phyloP scores from a whole-genome alignment of 805 yeast genomes.

The Starmerella floris region DNA sequence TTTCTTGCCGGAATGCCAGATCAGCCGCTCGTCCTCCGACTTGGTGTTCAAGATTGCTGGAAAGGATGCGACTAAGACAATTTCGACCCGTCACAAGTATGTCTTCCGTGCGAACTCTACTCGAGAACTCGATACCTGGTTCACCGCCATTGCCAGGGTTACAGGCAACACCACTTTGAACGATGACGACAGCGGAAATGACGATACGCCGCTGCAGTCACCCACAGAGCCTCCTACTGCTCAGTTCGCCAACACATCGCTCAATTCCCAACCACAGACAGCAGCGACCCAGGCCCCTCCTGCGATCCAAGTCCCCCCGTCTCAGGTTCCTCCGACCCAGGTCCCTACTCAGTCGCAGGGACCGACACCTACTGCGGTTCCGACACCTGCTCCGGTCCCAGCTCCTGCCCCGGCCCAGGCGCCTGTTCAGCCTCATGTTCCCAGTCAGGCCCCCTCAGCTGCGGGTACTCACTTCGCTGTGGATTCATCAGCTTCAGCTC shows the following conservation, averaged over 20 bases:
- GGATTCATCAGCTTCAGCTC: no score
- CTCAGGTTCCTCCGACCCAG: not conserved
- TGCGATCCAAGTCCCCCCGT: not conserved
- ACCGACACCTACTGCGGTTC: not conserved
- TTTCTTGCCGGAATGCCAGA: constrained; percentile 36
- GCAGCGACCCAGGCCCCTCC: constrained; percentile 1
- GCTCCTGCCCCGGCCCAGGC: not conserved
- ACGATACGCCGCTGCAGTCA: constrained; percentile 10
- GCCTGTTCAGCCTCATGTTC: not conserved
- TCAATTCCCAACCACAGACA: not conserved
- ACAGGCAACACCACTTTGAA: constrained; percentile 14
- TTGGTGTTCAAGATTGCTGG: constrained; percentile 34
- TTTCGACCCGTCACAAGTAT: constrained; percentile 28
- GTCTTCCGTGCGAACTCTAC: constrained; percentile 34
- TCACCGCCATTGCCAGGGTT: constrained; percentile 27
- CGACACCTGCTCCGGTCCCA: not conserved
- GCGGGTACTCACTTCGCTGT: no score
- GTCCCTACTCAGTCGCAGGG: constrained; percentile 1
- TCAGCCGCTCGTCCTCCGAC: constrained; percentile 29
- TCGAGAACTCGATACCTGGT: constrained; percentile 38
- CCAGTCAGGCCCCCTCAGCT: not conserved
- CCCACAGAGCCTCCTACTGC: constrained; percentile 6
- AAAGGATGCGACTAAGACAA: constrained; percentile 29
- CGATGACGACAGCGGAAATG: constrained; percentile 8
- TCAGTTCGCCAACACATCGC: constrained; percentile 1